A percentile compares a stretch with the other conserved stretches of the same genome.
These are phyloP conservation scores for Ceratobasidium sp. DNA, from an alignment of 1,284 basidiomycete genomes.

Conservation along the genomic window DNA sequence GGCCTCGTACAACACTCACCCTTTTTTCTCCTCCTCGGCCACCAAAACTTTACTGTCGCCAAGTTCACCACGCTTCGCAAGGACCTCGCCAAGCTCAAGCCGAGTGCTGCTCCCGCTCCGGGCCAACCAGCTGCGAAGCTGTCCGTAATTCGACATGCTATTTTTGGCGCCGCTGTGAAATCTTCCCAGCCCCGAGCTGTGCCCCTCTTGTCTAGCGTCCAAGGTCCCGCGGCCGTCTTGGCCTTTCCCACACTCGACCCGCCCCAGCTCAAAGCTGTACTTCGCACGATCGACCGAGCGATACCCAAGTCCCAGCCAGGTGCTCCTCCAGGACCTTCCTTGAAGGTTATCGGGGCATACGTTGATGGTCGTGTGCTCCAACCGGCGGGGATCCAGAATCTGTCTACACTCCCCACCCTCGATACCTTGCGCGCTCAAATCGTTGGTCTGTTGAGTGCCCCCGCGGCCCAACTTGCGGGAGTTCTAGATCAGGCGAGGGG, in stretches of 20 bases:
- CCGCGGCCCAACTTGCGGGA: constrained; percentile 73
- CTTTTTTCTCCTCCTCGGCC: constrained; percentile 73
- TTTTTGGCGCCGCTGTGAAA: constrained; percentile 75
- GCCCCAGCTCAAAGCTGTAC: constrained; percentile 70
- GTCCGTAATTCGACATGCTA: constrained; percentile 71
- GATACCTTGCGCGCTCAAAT: constrained; percentile 78
- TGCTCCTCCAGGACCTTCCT: constrained; percentile 56
- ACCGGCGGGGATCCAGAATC: constrained; percentile 64
- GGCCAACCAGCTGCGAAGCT: constrained; percentile 54
- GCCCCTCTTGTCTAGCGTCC: constrained; percentile 48
- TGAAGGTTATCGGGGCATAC: constrained; percentile 77
- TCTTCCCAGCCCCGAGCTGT: constrained; percentile 29
- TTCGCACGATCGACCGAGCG: constrained; percentile 73
- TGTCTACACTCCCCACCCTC: constrained; percentile 74
- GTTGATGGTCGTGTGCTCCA: constrained; percentile 77
- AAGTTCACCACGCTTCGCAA: constrained; percentile 71
- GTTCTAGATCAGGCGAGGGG: constrained; percentile 78
- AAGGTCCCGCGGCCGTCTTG: constrained; percentile 72
- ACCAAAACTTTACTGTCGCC: constrained; percentile 72
- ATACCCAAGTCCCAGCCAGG: constrained; percentile 58
- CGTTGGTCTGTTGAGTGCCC: constrained; percentile 76
- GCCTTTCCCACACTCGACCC: constrained; percentile 74
- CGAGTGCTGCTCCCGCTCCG: constrained; percentile 52
- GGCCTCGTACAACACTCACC: constrained; percentile 65
- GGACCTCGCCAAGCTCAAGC: constrained; percentile 67